phyloP scores from a whole-genome alignment of 2,329 filamentous ascomycete species.

The Stachybotrys elegans region DNA sequence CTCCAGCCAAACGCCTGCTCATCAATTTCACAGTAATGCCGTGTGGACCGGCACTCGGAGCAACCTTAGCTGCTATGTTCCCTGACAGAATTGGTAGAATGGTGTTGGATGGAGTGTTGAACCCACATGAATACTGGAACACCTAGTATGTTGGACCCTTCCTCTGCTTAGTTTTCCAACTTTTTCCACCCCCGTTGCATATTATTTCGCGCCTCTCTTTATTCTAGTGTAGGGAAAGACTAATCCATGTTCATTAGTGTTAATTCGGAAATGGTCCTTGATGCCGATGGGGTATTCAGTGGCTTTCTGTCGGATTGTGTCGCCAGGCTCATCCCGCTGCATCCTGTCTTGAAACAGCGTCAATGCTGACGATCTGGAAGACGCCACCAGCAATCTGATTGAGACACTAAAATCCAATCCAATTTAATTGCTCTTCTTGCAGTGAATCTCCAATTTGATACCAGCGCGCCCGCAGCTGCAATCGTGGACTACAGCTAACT shows the following conservation, averaged over 20 bases:
- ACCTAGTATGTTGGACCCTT: neutral
- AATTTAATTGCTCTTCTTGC: too few species aligned
- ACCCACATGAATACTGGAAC: conserved; percentile 21
- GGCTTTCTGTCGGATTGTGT: conserved; percentile 22
- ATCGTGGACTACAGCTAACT: too few species aligned
- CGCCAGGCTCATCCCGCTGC: conserved; percentile 17
- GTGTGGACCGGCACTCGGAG: conserved; percentile 34
- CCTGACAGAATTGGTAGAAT: conserved; percentile 33
- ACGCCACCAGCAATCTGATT: conserved; percentile 20
- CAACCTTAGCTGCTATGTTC: conserved; percentile 34
- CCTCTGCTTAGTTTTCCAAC: neutral
- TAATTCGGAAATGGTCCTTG: conserved; percentile 16
- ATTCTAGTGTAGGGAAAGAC: neutral
- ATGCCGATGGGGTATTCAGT: conserved; percentile 22
- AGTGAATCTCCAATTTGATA: too few species aligned
- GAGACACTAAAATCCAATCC: conserved; percentile 21
- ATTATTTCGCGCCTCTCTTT: too few species aligned
- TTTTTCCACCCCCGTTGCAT: too few species aligned
- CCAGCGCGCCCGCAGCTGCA: too few species aligned
- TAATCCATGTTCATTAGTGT: conserved; percentile 5
- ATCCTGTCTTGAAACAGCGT: conserved; percentile 20
- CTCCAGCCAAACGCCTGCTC: neutral
- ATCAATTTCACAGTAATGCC: conserved; percentile 7
- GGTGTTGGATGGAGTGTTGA: conserved; percentile 31
- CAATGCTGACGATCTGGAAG: conserved; percentile 28